Percentiles rank a stretch among this genome's conserved stretches.
Evolutionary conservation across 257 asterid species (phyloP).

Genomic region (Solanum virginianum): DNA sequence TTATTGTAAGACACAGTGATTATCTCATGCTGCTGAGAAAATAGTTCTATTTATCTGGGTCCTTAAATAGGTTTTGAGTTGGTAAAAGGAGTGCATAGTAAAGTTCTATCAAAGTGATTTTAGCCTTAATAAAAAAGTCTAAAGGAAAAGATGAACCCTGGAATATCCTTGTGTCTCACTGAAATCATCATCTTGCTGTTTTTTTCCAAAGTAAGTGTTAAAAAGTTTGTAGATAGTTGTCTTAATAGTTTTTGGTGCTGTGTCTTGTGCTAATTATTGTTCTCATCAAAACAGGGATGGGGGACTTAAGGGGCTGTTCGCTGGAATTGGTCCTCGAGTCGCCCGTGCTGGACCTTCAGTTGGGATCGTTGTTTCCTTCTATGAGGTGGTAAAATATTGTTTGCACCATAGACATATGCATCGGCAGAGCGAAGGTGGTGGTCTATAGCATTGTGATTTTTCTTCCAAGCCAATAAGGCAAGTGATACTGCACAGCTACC

Average conservation of each 20-base stretch:
- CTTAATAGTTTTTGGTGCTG: not conserved
- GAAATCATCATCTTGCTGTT: not conserved
- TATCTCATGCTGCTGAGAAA: not conserved
- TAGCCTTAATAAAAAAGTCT: not conserved
- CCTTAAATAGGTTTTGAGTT: not conserved
- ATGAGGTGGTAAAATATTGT: conserved; percentile 53
- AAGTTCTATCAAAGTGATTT: not conserved
- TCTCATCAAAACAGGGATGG: conserved; percentile 43
- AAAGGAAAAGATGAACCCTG: not conserved
- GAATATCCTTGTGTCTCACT: not conserved
- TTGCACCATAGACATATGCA: conserved; percentile 23
- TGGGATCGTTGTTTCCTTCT: conserved; percentile 75
- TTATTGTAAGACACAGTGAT: not conserved
- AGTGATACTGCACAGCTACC: not conserved
- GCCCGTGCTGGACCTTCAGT: conserved; percentile 91
- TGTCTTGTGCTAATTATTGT: not conserved
- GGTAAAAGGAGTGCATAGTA: not conserved
- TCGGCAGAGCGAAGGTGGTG: not conserved
- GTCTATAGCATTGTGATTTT: not conserved
- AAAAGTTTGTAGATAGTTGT: not conserved
- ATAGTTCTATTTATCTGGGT: not conserved
- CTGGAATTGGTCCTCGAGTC: conserved; percentile 64
- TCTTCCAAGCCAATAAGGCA: not conserved
- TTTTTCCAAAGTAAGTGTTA: not conserved
- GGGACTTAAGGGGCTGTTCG: conserved; percentile 50